phyloP scores from a whole-genome alignment of 2,329 filamentous ascomycete species.

The Stachybotrys chlorohalonatus region DNA sequence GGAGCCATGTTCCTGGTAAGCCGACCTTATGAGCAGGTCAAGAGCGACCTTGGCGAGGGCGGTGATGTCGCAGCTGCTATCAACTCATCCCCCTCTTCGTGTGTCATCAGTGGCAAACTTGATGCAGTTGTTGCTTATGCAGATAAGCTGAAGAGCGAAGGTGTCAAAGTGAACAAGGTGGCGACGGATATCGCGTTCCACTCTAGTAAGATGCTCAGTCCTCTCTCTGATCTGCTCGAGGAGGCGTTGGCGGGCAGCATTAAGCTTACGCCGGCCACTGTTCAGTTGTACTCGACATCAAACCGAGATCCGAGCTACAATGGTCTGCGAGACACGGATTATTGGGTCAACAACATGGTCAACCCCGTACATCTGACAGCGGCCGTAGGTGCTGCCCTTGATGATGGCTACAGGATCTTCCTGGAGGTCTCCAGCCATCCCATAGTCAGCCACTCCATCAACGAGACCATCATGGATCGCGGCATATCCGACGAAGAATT shows the following conservation, averaged over 20 bases:
- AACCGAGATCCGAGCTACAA: constrained; percentile 1
- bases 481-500: not conserved
- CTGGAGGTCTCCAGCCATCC: constrained; percentile 4
- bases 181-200: constrained; percentile 5
- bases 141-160: not conserved
- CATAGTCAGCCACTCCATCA: constrained; percentile 3
- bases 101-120: constrained; percentile 2
- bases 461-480: constrained; percentile 1
- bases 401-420: constrained; percentile 4
- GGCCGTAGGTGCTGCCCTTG: constrained; percentile 2
- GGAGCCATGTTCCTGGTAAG: constrained; percentile 4
- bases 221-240: not conserved
- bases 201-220: constrained; percentile 1
- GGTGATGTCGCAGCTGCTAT: constrained; percentile 4
- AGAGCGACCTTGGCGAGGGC: not conserved
- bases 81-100: constrained; percentile 3
- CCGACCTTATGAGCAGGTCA: not conserved
- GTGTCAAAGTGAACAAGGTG: constrained; percentile 1
- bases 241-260: not conserved
- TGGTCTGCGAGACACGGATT: not conserved
- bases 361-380: constrained; percentile 4
- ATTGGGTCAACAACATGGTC: constrained; percentile 7
- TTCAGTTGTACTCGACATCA: constrained; percentile 4
- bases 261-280: not conserved
- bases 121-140: not conserved